Evolutionary conservation across 2,329 filamentous ascomycete species (phyloP).

Genomic region (Stachybotrys echinatus): DNA sequence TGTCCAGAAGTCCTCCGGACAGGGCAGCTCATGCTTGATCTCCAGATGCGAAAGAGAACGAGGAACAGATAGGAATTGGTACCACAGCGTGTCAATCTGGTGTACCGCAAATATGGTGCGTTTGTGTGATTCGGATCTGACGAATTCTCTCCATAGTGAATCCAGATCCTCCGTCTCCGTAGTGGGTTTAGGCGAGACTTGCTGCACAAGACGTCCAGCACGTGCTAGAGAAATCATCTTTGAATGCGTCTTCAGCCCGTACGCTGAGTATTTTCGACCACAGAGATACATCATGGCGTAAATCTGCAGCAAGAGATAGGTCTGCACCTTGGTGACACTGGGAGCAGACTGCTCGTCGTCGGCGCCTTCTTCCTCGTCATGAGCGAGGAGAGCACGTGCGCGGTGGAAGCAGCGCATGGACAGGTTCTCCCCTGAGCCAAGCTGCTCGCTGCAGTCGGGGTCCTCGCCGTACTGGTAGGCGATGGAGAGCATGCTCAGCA

Average conservation of each 20-base stretch:
- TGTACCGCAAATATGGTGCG: too few relatives aligned
- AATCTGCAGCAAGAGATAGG: slow-evolving; percentile 32
- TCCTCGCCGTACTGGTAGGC: slow-evolving; percentile 32
- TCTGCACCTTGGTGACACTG: slow-evolving; percentile 26
- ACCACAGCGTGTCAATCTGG: too few relatives aligned
- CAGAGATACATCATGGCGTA: slow-evolving; percentile 38
- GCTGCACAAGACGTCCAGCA: too few relatives aligned
- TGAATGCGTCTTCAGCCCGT: slow-evolving; percentile 31
- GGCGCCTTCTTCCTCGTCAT: slow-evolving; percentile 11
- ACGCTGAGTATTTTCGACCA: slow-evolving; percentile 24
- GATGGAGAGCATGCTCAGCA: slow-evolving; percentile 30
- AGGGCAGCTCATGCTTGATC: too few relatives aligned
- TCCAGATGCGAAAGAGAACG: too few relatives aligned
- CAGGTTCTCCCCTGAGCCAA: slow-evolving; percentile 18
- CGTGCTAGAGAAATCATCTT: slow-evolving; percentile 32
- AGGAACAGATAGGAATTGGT: too few relatives aligned
- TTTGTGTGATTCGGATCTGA: too few relatives aligned
- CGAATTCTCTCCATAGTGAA: too few relatives aligned
- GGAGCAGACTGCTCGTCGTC: too few relatives aligned
- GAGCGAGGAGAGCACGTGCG: slow-evolving; percentile 18
- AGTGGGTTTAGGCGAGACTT: too few relatives aligned
- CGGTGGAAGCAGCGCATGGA: slow-evolving; percentile 26
- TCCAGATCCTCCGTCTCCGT: too few relatives aligned
- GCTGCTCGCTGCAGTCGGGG: slow-evolving; percentile 20
- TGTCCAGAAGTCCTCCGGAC: too few relatives aligned